Conservation (phyloP, 192 early-diverging fungal genomes). For the Coemansia furcata region DNA sequence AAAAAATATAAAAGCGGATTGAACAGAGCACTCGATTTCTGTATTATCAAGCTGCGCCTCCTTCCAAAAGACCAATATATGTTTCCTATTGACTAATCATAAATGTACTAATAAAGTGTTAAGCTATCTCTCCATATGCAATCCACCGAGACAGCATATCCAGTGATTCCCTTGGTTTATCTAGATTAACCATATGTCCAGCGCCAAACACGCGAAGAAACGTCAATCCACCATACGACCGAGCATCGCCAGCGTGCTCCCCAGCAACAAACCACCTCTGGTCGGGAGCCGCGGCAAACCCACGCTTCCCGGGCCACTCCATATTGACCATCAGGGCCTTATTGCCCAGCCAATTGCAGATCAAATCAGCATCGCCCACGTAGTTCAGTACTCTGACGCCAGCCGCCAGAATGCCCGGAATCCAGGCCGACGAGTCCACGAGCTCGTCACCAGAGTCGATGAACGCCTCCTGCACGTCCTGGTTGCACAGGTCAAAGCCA, state of each 20-base stretch:
- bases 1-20: slow-evolving; percentile 34
- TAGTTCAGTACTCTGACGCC: slow-evolving; percentile 80
- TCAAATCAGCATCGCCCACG: slow-evolving; percentile 86
- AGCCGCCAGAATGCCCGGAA: slow-evolving; percentile 62
- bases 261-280: slow-evolving; percentile 65
- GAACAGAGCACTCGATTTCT: slow-evolving; percentile 55
- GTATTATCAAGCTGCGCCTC: not conserved
- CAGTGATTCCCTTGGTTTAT: slow-evolving; percentile 71
- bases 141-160: slow-evolving; percentile 87
- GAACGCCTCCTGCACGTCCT: slow-evolving; percentile 74
- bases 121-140: slow-evolving; percentile 43
- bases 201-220: slow-evolving; percentile 85
- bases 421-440: slow-evolving; percentile 64
- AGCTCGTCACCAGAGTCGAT: slow-evolving; percentile 60
- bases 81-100: not conserved
- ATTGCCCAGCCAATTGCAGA: slow-evolving; percentile 84
- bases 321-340: slow-evolving; percentile 79
- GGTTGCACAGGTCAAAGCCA: slow-evolving; percentile 74
- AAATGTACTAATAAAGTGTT: not conserved
- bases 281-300: slow-evolving; percentile 70
- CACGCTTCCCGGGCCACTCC: slow-evolving; percentile 72
- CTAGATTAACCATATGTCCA: slow-evolving; percentile 89
- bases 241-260: slow-evolving; percentile 59
- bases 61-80: not conserved
- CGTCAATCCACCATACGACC: slow-evolving; percentile 64